Evolutionary conservation across 257 asterid genomes (phyloP).

Genomic region (Misopates orontium): DNA sequence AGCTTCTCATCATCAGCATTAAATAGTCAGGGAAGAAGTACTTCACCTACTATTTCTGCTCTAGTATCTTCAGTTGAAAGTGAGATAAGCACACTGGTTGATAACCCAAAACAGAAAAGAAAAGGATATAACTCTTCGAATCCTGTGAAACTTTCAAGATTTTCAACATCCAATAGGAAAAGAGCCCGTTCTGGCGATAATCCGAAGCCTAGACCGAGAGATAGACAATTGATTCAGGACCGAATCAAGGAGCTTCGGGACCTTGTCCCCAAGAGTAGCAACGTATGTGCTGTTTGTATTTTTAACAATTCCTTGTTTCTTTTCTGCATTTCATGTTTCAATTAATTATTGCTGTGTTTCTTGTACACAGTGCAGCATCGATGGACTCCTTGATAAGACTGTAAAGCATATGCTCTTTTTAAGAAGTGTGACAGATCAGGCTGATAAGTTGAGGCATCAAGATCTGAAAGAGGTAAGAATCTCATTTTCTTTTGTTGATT

Average conservation of each 20-base stretch:
- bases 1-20: constrained; percentile 41
- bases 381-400: constrained; percentile 87
- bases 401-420: constrained; percentile 86
- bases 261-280: constrained; percentile 82
- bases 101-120: constrained; percentile 38
- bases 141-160: constrained; percentile 37
- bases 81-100: constrained; percentile 37
- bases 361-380: constrained; percentile 85
- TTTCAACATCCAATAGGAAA: constrained; percentile 48
- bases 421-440: constrained; percentile 60
- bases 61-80: constrained; percentile 51
- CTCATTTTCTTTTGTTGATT: background rate
- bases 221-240: constrained; percentile 92
- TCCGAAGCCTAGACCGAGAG: constrained; percentile 79
- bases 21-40: constrained; percentile 27
- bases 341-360: constrained; percentile 23
- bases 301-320: constrained; percentile 6
- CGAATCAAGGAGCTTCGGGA: constrained; percentile 84
- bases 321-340: background rate
- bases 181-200: constrained; percentile 44
- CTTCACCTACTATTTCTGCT: constrained; percentile 27
- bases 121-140: constrained; percentile 34
- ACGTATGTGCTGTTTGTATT: constrained; percentile 43
- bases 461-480: constrained; percentile 50
- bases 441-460: constrained; percentile 64